Conservation (phyloP, 805 yeast species). For the Spencermartinsiella europaea region DNA sequence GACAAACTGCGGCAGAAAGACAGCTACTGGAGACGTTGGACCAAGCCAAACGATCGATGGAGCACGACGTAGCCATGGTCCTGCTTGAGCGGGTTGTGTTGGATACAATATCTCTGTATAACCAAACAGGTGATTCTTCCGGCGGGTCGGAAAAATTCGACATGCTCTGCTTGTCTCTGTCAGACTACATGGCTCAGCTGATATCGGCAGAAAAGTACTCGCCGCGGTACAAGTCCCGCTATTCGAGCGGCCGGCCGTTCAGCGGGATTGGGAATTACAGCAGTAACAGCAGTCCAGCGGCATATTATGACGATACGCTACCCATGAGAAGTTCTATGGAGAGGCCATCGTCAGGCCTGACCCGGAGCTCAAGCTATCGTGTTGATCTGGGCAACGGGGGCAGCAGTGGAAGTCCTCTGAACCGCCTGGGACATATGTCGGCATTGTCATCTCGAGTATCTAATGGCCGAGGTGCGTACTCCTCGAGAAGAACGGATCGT, state of each 20-base stretch:
- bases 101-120: constrained; percentile 20
- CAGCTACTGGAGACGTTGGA: constrained; percentile 20
- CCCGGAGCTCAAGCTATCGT: neutral
- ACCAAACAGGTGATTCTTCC: constrained; percentile 1
- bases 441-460: neutral
- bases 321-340: neutral
- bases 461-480: neutral
- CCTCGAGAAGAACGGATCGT: neutral
- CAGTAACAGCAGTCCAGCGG: too few relatives aligned
- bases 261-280: neutral
- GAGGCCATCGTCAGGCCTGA: neutral
- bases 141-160: constrained; percentile 13
- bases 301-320: neutral
- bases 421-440: neutral
- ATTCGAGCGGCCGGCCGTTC: neutral
- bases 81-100: constrained; percentile 23
- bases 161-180: constrained; percentile 18
- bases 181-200: constrained; percentile 14
- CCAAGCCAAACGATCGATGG: constrained; percentile 15
- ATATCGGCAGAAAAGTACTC: neutral
- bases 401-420: neutral
- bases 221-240: neutral
- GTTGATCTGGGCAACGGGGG: neutral
- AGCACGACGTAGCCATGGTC: constrained; percentile 18
- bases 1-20: constrained; percentile 22